Base-by-base conservation (phyloP, 306 rosid genomes). In the Trichosanthes cucumerina region DNA sequence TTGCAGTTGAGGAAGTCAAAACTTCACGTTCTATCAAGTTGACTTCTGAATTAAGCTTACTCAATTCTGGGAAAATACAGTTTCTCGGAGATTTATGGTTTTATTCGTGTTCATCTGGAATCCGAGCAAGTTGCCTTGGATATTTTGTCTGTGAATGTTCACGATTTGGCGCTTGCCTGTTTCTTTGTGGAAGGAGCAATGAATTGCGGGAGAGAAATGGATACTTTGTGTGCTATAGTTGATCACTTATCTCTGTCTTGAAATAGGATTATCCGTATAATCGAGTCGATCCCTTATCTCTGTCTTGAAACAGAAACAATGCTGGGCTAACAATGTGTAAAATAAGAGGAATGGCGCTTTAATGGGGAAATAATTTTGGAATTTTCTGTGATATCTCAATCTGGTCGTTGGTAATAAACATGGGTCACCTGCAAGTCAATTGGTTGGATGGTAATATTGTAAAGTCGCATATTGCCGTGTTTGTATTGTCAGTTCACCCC, bases 21-120 rank as follows among this genome's bases (percentile, higher is more conserved):
- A 68, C 33, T 70, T 58, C 75, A 63, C 1, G 28, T 23, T 39
- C 7, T 66, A 83, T 78, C 75, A 53, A 54, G 31, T 53, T 74
- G 39, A 24, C 75, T 68, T 28, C n/a, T 21, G 21, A n/a, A 59
- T 65, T 54, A 58, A 50, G n/a, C 57, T 59, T 52, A 28, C 70
- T 39, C 69, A 79, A 76, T 78, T 64, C 26, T 56, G 23, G 59
- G 39, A 58, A 58, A 76, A 56, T 6, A 63, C 7, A 24, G 19
- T 44, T 43, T 71, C 13, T 44, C 56, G 23, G 57, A 68, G 75
- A 68, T 68, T 68, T 21, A 2, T 71, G 38, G 57, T 23, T 44
- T 44, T 70, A 7, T 70, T 70, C 34, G 13, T 23, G 28, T 70
- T 41, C 36, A 23, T 70, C 28, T 70, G 56, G 76, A 23, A 43